Conservation (phyloP, 768 basidiomycete species). For the Leccinum obscurum region DNA sequence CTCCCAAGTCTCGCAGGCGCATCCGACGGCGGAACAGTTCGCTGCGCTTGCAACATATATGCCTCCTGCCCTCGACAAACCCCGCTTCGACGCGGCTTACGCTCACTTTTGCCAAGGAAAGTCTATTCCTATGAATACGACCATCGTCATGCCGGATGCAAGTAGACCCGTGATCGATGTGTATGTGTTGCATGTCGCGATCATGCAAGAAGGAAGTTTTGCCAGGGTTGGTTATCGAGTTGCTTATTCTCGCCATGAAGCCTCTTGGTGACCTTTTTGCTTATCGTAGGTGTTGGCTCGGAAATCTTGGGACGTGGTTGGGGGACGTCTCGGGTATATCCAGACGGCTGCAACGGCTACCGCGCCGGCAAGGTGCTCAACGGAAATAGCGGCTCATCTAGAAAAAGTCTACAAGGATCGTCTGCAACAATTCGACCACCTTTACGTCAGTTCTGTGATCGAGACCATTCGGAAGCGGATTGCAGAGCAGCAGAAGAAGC, state of each 20-base stretch:
- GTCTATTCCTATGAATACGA: slow-evolving; percentile 26
- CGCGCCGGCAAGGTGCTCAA: slow-evolving; percentile 25
- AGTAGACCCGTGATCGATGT: slow-evolving; percentile 28
- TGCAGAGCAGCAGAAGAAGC: slow-evolving; percentile 33
- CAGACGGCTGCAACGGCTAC: slow-evolving; percentile 23
- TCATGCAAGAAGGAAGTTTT: slow-evolving; percentile 35
- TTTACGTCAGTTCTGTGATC: slow-evolving; percentile 34
- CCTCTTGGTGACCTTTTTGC: slow-evolving; percentile 2
- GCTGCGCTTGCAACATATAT: slow-evolving; percentile 28
- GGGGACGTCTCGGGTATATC: slow-evolving; percentile 28
- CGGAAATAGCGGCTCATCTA: slow-evolving; percentile 27
- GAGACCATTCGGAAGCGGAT: slow-evolving; percentile 34
- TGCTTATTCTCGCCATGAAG: slow-evolving; percentile 2
- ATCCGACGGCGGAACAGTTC: slow-evolving; percentile 25
- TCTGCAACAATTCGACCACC: slow-evolving; percentile 34
- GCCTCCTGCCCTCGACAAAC: slow-evolving; percentile 30
- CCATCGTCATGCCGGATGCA: slow-evolving; percentile 32
- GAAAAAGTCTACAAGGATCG: slow-evolving; percentile 30
- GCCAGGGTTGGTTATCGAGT: slow-evolving; percentile 23
- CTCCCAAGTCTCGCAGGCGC: slow-evolving; percentile 13
- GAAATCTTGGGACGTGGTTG: slow-evolving; percentile 30
- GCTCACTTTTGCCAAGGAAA: slow-evolving; percentile 30
- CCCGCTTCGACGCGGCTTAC: slow-evolving; percentile 31
- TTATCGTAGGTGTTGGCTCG: slow-evolving; percentile 23
- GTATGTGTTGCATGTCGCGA: slow-evolving; percentile 30